phyloP scores from a whole-genome alignment of 306 rosid genomes.

The Neltuma alba region DNA sequence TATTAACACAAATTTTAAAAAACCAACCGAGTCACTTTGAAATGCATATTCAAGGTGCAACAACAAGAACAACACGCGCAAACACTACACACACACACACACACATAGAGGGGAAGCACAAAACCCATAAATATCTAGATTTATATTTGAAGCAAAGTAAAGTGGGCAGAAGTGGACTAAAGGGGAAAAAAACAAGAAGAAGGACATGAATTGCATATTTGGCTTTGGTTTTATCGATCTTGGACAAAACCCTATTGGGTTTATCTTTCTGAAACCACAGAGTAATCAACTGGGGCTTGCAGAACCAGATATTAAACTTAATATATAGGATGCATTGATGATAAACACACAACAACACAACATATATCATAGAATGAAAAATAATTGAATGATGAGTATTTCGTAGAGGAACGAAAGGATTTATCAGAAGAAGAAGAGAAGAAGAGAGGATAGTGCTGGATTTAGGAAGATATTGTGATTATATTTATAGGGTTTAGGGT shows the following conservation, averaged over 20 bases:
- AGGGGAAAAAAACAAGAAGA: constrained; percentile 13
- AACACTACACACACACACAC: background rate
- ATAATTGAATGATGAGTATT: background rate
- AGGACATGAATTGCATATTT: background rate
- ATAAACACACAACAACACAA: background rate
- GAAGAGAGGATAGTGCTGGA: constrained; percentile 18
- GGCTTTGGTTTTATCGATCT: constrained; percentile 25
- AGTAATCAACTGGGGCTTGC: background rate
- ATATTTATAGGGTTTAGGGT: constrained; percentile 19
- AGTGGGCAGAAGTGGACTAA: constrained; percentile 35
- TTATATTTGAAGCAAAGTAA: background rate
- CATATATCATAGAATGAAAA: background rate
- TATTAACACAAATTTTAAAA: constrained; percentile 15
- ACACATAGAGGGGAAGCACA: background rate
- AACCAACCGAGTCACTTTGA: constrained; percentile 33
- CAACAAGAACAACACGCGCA: background rate
- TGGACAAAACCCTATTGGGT: background rate
- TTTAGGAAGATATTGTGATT: constrained; percentile 60
- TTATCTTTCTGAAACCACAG: background rate
- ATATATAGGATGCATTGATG: background rate
- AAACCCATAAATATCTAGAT: background rate
- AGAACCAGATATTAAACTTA: background rate
- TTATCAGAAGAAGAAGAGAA: background rate
- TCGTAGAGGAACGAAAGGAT: background rate
- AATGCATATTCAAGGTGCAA: constrained; percentile 32